phyloP scores from a whole-genome alignment of 2,329 filamentous ascomycete genomes.

The Proliferodiscus dingleyae region DNA sequence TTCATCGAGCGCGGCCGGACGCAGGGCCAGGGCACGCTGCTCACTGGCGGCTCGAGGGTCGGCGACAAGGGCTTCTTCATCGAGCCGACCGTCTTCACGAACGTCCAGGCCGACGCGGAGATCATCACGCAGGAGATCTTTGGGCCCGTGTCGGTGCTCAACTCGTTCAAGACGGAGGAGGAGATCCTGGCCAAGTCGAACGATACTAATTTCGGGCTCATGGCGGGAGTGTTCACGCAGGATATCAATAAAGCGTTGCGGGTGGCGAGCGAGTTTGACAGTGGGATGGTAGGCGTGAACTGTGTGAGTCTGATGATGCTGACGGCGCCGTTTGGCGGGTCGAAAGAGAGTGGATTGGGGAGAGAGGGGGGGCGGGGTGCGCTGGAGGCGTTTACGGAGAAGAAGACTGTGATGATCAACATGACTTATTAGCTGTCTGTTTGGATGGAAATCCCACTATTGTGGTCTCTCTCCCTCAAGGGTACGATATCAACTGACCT shows the following conservation, averaged over 20 bases:
- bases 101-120: constrained; percentile 37
- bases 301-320: constrained; percentile 21
- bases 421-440: too few species aligned
- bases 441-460: too few species aligned
- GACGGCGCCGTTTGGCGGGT: constrained; percentile 21
- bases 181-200: constrained; percentile 51
- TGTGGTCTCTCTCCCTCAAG: too few species aligned
- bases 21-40: constrained; percentile 24
- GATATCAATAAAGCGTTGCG: constrained; percentile 38
- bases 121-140: constrained; percentile 24
- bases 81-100: constrained; percentile 23
- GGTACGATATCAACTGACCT: too few species aligned
- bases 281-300: constrained; percentile 52
- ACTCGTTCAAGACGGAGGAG: constrained; percentile 51
- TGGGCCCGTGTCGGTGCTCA: constrained; percentile 57
- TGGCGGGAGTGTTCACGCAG: constrained; percentile 47
- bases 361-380: constrained; percentile 32
- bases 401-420: constrained; percentile 23
- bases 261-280: constrained; percentile 43
- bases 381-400: constrained; percentile 17
- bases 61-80: constrained; percentile 18
- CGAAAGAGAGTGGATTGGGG: constrained; percentile 27
- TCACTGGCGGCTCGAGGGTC: constrained; percentile 10
- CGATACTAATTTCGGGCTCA: constrained; percentile 52
- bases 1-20: constrained; percentile 19